A percentile compares a stretch with the other conserved stretches of the same genome.
phyloP scores from a whole-genome alignment of 129 eudicot species.

The Artemisia annua region DNA sequence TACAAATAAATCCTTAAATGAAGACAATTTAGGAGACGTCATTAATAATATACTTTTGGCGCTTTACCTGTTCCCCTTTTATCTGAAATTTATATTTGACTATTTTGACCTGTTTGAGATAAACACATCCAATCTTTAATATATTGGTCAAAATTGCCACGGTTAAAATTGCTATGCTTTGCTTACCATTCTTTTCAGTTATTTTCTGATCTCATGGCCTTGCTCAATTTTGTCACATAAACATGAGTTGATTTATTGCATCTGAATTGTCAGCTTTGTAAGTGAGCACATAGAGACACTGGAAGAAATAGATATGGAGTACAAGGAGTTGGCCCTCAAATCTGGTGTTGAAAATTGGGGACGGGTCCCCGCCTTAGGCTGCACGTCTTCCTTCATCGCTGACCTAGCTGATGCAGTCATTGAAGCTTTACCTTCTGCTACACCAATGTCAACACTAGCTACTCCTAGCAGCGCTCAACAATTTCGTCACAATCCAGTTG shows the following conservation, averaged over 20 bases:
- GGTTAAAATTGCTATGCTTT: not conserved
- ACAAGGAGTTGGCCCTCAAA: slow-evolving; percentile 76
- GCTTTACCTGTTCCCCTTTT: not conserved
- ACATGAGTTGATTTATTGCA: not conserved
- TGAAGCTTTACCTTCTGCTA: slow-evolving; percentile 84
- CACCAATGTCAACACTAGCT: slow-evolving; percentile 37
- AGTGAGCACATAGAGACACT: slow-evolving; percentile 97
- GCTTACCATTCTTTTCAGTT: not conserved
- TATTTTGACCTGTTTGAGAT: not conserved
- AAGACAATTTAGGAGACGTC: not conserved
- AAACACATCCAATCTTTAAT: not conserved
- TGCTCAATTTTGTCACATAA: not conserved
- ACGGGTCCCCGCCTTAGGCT: slow-evolving; percentile 87
- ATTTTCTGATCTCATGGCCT: too few relatives aligned
- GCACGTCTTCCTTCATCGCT: slow-evolving; percentile 62
- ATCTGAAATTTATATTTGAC: not conserved
- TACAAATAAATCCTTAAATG: not conserved
- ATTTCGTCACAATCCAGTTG: slow-evolving; percentile 2
- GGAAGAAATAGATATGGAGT: slow-evolving; percentile 94
- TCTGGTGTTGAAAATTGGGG: slow-evolving; percentile 90
- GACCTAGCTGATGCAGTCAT: slow-evolving; percentile 91
- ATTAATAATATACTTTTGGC: not conserved
- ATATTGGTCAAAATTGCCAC: not conserved
- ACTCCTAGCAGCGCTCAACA: slow-evolving; percentile 6
- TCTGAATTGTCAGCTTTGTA: slow-evolving; percentile 62